These are phyloP conservation scores for Thielaviopsis musarum DNA, from an alignment of 2,329 filamentous ascomycete species.

Conservation along the genomic window DNA sequence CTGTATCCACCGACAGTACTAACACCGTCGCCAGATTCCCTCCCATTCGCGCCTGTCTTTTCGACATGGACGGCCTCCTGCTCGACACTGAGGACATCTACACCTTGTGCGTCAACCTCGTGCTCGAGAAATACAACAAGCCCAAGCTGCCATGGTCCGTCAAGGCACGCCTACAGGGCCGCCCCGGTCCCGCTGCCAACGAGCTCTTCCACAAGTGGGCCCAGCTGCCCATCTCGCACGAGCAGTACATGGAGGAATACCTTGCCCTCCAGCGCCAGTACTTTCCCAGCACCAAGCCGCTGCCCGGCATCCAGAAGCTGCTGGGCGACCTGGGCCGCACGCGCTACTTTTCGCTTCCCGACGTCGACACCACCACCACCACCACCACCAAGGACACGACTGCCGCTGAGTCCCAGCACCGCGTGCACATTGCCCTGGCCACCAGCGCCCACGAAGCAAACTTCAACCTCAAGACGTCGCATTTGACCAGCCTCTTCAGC, in stretches of 20 bases:
- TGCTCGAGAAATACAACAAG: constrained; percentile 59
- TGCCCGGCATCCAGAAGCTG: constrained; percentile 61
- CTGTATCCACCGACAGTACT: not conserved
- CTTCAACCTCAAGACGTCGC: constrained; percentile 58
- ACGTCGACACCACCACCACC: too few species aligned
- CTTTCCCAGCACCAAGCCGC: constrained; percentile 58
- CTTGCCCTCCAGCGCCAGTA: constrained; percentile 47
- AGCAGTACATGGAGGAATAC: constrained; percentile 47
- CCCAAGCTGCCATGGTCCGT: constrained; percentile 77
- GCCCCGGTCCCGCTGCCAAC: constrained; percentile 35
- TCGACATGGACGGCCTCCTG: constrained; percentile 96
- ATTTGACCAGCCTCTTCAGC: constrained; percentile 40
- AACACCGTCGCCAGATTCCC: constrained; percentile 40
- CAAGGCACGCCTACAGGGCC: constrained; percentile 66
- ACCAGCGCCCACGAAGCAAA: constrained; percentile 60
- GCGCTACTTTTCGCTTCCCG: constrained; percentile 29
- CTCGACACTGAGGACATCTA: constrained; percentile 88
- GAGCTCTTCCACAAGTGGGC: constrained; percentile 60
- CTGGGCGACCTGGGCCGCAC: constrained; percentile 41
- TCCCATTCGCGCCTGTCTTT: constrained; percentile 75
- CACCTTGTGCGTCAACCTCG: constrained; percentile 63
- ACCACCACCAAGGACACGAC: not conserved
- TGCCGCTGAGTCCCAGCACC: constrained; percentile 15
- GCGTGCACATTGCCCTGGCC: constrained; percentile 69
- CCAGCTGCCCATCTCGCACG: constrained; percentile 56